Evolutionary conservation across 2,329 filamentous ascomycete genomes (phyloP), one percentile per base, ranked within the genome.

Genomic region (Corniculantispora saksenae): DNA sequence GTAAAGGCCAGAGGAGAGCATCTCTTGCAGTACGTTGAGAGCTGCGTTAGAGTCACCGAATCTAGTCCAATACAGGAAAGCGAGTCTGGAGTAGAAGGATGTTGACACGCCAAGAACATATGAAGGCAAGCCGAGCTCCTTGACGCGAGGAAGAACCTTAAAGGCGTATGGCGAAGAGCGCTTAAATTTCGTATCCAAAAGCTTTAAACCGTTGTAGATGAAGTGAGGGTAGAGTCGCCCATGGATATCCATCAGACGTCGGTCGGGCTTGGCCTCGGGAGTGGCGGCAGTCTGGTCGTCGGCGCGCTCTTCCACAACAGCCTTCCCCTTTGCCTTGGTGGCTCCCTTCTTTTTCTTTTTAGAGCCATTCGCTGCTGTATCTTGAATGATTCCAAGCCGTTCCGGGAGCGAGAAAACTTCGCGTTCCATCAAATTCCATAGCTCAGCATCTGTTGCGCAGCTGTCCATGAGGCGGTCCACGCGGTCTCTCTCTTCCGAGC

Each of bases 61-160:
- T 13, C 86, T 84, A 40, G 78, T 75, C 86, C 89, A 92, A 63
- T 87, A 80, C 25, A 89, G 82, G 17, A 80, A 76, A 27, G 92
- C 81, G 40, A 93, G 82, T 57, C 86, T 81, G 72, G 90, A 89
- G 79, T 91, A 94, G 50, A 94, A 85, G 0, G 84, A 79, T 0
- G 90, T 90, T 21, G 88, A 88, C 7, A 86, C 89, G 56, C 90
- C 91, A 0, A 94, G 83, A 8, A 92, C 87, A 71, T 90, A 92
- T 0, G 89, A 90, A 1, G 86, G 84, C 1, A 90, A 82, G 1
- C 91, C 91, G 0, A 92, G 81, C 53, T 83, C 81, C 72, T 91
- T 91, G 70, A 93, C 79, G 9, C 85, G 84, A 0, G 91, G 89
- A 0, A 94, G 80, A 29, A 93, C 76, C 53, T 82, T 81, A 53